Evolutionary conservation across 2,329 filamentous ascomycete species (phyloP).

Genomic region (Diaporthe helianthi): DNA sequence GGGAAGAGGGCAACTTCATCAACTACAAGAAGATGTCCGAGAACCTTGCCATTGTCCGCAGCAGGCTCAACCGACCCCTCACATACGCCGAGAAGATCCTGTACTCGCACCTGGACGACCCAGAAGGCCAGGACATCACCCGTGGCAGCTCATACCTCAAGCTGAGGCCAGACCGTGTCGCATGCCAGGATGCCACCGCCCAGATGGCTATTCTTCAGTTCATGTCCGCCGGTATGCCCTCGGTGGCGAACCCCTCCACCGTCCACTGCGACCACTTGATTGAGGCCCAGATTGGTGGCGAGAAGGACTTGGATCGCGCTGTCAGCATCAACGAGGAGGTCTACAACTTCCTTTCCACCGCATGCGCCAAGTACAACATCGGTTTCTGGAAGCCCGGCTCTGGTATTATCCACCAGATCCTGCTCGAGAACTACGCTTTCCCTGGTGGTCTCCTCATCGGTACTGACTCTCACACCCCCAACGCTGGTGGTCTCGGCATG

Average conservation of each 20-base stretch:
- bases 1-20: conserved; percentile 95
- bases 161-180: conserved; percentile 95
- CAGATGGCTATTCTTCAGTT: conserved; percentile 99
- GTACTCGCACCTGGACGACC: conserved; percentile 98
- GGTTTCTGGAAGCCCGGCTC: conserved; percentile 99
- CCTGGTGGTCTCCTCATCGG: conserved; percentile 97
- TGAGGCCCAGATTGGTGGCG: conserved; percentile 92
- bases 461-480: conserved; percentile 97
- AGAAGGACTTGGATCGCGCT: conserved; percentile 91
- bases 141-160: conserved; percentile 95
- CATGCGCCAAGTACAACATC: conserved; percentile 99
- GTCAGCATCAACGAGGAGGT: conserved; percentile 98
- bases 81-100: conserved; percentile 98
- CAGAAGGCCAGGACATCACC: conserved; percentile 94
- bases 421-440: conserved; percentile 99
- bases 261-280: conserved; percentile 99
- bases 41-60: conserved; percentile 90
- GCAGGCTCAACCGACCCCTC: conserved; percentile 88
- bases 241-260: conserved; percentile 91
- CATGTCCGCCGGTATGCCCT: conserved; percentile 98
- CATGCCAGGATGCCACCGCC: conserved; percentile 98
- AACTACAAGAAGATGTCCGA: conserved; percentile 99
- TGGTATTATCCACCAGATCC: conserved; percentile 99
- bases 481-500: conserved; percentile 95
- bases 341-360: conserved; percentile 93